Evolutionary conservation across 1,284 basidiomycete species (phyloP).

Genomic region (Hemileia vastatrix): DNA sequence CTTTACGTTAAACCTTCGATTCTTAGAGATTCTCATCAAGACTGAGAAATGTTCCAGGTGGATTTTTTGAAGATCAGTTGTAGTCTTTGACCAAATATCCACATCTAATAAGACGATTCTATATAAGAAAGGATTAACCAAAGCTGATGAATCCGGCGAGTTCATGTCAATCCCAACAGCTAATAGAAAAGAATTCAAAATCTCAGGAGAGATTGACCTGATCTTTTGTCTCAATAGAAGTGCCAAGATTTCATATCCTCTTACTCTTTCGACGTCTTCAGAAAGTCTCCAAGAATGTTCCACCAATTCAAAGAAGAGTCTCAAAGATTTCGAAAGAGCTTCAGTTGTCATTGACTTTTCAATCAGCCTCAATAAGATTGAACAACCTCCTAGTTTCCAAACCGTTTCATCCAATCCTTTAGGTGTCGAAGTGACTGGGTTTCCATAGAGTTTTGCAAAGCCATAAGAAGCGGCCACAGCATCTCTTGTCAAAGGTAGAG

Average conservation of each 20-base stretch:
- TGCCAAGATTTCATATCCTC: constrained; percentile 69
- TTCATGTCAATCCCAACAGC: constrained; percentile 74
- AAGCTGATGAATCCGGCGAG: constrained; percentile 69
- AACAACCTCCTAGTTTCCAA: constrained; percentile 73
- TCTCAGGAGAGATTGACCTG: constrained; percentile 62
- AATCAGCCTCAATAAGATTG: constrained; percentile 63
- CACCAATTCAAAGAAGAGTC: constrained; percentile 65
- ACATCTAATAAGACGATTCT: constrained; percentile 75
- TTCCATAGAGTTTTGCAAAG: constrained; percentile 31
- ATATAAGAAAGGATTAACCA: constrained; percentile 74
- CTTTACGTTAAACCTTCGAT: constrained; percentile 33
- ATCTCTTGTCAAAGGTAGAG: constrained; percentile 26
- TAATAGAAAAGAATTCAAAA: constrained; percentile 67
- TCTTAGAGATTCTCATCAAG: constrained; percentile 61
- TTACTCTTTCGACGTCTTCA: constrained; percentile 56
- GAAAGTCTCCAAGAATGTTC: constrained; percentile 65
- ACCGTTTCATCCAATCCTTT: constrained; percentile 63
- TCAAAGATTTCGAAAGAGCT: constrained; percentile 61
- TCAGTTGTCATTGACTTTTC: constrained; percentile 66
- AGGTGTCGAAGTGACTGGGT: constrained; percentile 37
- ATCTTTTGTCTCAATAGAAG: constrained; percentile 64
- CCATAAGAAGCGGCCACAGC: constrained; percentile 29
- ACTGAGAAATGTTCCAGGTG: constrained; percentile 71
- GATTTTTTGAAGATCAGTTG: constrained; percentile 59
- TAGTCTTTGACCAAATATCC: constrained; percentile 71